phyloP scores from a whole-genome alignment of 805 yeast species.

The Hanseniaspora valbyensis region DNA sequence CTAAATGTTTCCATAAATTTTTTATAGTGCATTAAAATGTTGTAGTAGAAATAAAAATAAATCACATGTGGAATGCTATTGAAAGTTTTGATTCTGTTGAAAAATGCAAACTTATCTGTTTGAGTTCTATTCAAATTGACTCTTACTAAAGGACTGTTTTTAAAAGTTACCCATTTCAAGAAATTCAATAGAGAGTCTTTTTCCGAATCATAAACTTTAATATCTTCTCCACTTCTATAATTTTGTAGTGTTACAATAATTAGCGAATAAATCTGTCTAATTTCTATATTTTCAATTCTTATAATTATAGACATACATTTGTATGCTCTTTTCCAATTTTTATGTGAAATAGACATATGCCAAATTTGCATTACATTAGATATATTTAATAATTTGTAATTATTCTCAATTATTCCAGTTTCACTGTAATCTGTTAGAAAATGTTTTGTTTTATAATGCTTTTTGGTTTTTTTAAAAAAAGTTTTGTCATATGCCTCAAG shows the following conservation, averaged over 20 bases:
- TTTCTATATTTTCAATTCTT: constrained; percentile 40
- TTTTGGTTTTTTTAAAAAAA: constrained; percentile 1
- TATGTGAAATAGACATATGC: constrained; percentile 37
- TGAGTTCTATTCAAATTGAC: constrained; percentile 2
- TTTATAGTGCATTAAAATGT: constrained; percentile 6
- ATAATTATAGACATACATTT: constrained; percentile 41
- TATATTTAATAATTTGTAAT: constrained; percentile 16
- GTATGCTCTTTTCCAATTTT: constrained; percentile 48
- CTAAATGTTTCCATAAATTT: constrained; percentile 4
- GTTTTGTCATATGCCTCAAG: constrained; percentile 8
- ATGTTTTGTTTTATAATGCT: constrained; percentile 5
- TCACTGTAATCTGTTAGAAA: constrained; percentile 10
- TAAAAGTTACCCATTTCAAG: background rate
- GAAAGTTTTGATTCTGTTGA: constrained; percentile 9
- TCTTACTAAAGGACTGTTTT: constrained; percentile 3
- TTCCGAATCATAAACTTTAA: background rate
- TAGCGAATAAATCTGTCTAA: constrained; percentile 51
- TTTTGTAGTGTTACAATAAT: constrained; percentile 44
- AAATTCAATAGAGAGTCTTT: constrained; percentile 3
- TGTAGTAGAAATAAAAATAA: constrained; percentile 4
- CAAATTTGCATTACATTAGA: constrained; percentile 34
- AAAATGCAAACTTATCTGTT: constrained; percentile 9
- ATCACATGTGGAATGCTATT: constrained; percentile 6
- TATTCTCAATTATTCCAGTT: constrained; percentile 1
- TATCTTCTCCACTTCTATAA: background rate